Base-by-base conservation (phyloP, 345 rosid genomes). In the Schrenkiella parvula region DNA sequence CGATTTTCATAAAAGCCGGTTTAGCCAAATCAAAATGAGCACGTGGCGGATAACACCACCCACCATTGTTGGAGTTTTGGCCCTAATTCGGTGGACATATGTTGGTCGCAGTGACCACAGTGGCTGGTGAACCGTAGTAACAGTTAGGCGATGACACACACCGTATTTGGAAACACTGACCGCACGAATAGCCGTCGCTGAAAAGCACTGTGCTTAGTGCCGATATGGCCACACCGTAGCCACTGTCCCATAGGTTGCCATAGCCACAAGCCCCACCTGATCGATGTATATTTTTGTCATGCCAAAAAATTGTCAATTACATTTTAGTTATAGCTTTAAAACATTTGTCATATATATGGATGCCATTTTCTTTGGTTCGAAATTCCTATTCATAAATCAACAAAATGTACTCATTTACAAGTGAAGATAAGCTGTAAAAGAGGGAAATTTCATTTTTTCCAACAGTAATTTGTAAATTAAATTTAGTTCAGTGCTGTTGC, bases 41-140 rank as follows among this genome's bases (percentile, higher is more conserved):
- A 2, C 88, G 84, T 47, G 98, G 96, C 3, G 98, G 96, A 78
- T 89, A 88, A 82, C 96, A 92, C 96, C 98, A 92, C 31, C 98
- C 96, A 8, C 96, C 96, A 22, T 75, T 79, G 64, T 89, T 82
- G 13, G 95, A 84, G 73, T 78, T 75, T 76, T 85, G 19, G 0
- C 81, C 69, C 84, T 82, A 92, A 48, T 88, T 89, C 1, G 98
- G 98, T 2, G 98, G 98, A 81, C 95, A 88, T 21, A 89, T 76
- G 68, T 92, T 92, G 53, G 98, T 89, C 0, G 92, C 92, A 2
- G 98, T 90, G 50, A 92, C 84, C 0, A 87, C 85, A 21, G 80
- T 81, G 47, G 76, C 81, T 9, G 83, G 54, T 8, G 73, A 80
- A 0, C 73, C 75, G 19, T 53, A 67, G 56, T 68, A 84, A 66